Evolutionary conservation across 176 grass and related monocot species (phyloP).

Genomic region (Eragrostis curvula): DNA sequence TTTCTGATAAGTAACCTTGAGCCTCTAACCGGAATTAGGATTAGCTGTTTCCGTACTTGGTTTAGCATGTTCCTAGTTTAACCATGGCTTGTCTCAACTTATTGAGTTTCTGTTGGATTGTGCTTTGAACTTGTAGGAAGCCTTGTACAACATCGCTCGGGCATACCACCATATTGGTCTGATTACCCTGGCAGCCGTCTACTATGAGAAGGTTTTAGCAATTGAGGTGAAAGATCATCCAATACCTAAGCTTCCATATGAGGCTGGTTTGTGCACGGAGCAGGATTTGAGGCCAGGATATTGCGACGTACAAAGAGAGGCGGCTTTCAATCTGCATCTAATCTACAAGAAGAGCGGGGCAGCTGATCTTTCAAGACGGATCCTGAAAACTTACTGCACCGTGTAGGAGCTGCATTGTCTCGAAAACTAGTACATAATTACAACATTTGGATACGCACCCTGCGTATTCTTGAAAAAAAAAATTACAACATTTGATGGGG

Average conservation of each 20-base stretch:
- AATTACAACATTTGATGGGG: too few relatives aligned
- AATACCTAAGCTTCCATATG: conserved; percentile 77
- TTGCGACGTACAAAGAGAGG: conserved; percentile 76
- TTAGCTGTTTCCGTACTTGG: neutral
- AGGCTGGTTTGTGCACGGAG: conserved; percentile 38
- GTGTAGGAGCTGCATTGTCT: conserved; percentile 39
- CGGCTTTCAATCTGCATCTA: conserved; percentile 91
- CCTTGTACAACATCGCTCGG: conserved; percentile 85
- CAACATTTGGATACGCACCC: too few relatives aligned
- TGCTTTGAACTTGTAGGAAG: conserved; percentile 64
- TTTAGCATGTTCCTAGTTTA: neutral
- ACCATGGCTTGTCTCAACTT: neutral
- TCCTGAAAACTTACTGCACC: conserved; percentile 86
- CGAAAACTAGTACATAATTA: conserved; percentile 5
- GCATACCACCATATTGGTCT: conserved; percentile 90
- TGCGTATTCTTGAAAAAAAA: too few relatives aligned
- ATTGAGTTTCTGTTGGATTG: neutral
- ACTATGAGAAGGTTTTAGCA: conserved; percentile 86
- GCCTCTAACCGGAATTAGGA: neutral
- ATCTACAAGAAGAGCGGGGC: conserved; percentile 97
- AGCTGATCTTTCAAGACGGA: conserved; percentile 74
- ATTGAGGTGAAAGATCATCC: conserved; percentile 62
- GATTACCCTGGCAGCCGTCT: conserved; percentile 73
- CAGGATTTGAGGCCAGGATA: conserved; percentile 62
- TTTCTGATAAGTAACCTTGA: conserved; percentile 3